Evolutionary conservation across 306 rosid genomes (phyloP).

Genomic region (Cicer pinnatifidum): DNA sequence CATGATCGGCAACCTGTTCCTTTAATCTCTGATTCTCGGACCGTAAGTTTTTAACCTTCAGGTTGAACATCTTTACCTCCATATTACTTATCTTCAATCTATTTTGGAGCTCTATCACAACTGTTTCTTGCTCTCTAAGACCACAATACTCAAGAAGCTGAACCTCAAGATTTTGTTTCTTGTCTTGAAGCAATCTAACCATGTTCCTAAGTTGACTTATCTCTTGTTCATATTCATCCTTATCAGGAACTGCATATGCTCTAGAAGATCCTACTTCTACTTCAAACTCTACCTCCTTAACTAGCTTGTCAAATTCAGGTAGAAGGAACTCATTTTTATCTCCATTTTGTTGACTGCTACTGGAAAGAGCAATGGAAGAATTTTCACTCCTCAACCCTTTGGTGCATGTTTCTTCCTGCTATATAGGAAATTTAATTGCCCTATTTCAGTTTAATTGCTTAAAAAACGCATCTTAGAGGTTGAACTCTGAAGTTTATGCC

Average conservation of each 20-base stretch:
- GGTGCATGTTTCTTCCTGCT: constrained; percentile 63
- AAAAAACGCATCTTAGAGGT: neutral
- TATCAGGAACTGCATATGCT: constrained; percentile 48
- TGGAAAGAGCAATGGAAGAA: constrained; percentile 43
- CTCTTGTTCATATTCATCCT: constrained; percentile 67
- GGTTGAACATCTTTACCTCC: constrained; percentile 77
- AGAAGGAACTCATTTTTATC: constrained; percentile 59
- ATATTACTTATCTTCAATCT: constrained; percentile 67
- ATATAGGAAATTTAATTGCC: constrained; percentile 15
- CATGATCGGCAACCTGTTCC: constrained; percentile 61
- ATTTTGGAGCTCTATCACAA: constrained; percentile 75
- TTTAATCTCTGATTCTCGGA: constrained; percentile 68
- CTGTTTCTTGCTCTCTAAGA: constrained; percentile 79
- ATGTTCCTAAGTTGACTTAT: constrained; percentile 60
- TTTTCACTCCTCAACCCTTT: constrained; percentile 40
- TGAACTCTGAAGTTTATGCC: neutral
- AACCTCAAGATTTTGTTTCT: constrained; percentile 71
- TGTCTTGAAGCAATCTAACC: constrained; percentile 72
- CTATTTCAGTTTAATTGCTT: neutral
- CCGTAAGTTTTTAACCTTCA: constrained; percentile 74
- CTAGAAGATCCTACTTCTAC: constrained; percentile 53
- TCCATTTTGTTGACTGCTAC: constrained; percentile 46
- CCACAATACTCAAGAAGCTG: constrained; percentile 83
- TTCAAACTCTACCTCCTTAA: constrained; percentile 57
- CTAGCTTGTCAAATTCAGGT: constrained; percentile 64